These are phyloP conservation scores for Sanghuangporus sanghuang DNA, from an alignment of 1,284 basidiomycete genomes.

Conservation along the genomic window DNA sequence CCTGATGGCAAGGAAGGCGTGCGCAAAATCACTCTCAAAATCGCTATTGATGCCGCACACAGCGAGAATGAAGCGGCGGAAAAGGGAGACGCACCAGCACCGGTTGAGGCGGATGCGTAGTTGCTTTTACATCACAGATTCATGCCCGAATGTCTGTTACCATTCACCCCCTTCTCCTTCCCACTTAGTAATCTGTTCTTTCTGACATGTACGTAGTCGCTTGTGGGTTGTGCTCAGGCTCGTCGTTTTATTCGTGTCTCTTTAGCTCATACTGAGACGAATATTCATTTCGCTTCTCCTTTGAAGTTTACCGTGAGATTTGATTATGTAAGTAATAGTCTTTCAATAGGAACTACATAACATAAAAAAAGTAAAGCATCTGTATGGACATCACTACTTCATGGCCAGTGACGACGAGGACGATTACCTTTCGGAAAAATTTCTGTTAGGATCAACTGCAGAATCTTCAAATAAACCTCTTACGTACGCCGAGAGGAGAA, in stretches of 20 bases:
- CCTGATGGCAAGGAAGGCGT: slow-evolving; percentile 38
- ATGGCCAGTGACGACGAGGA: slow-evolving; percentile 67
- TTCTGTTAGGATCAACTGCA: slow-evolving; percentile 44
- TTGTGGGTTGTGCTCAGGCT: slow-evolving; percentile 4
- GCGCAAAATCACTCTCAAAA: slow-evolving; percentile 79
- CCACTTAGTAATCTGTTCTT: slow-evolving; percentile 2
- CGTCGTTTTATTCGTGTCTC: neutral
- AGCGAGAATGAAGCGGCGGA: slow-evolving; percentile 27
- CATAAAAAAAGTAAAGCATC: neutral
- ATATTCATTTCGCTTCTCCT: neutral
- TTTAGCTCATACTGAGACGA: slow-evolving; percentile 2
- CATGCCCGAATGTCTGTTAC: neutral
- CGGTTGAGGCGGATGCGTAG: neutral
- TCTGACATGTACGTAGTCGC: slow-evolving; percentile 3
- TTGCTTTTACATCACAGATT: neutral
- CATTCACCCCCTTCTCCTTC: neutral
- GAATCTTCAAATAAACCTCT: slow-evolving; percentile 33
- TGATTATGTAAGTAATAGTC: neutral
- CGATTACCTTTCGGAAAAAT: slow-evolving; percentile 83
- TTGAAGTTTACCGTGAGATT: neutral
- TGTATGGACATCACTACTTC: slow-evolving; percentile 14
- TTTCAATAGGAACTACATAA: neutral
- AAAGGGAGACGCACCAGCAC: neutral
- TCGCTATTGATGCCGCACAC: slow-evolving; percentile 65
- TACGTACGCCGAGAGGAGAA: slow-evolving; percentile 65